phyloP scores from a whole-genome alignment of 2,329 filamentous ascomycete genomes.

The Rhinocladiella mackenziei region DNA sequence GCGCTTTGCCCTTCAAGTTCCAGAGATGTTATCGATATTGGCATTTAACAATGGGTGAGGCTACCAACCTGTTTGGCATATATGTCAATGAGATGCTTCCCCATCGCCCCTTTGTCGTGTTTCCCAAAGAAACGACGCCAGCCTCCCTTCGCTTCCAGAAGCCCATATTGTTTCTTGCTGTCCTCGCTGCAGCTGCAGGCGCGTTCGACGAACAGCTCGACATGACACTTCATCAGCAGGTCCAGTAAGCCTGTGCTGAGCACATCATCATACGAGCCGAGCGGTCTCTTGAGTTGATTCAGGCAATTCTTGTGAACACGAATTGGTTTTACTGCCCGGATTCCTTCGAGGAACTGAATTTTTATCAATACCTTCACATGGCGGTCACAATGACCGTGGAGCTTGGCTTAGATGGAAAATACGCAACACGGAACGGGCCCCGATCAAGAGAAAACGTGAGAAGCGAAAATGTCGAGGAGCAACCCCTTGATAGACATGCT shows the following conservation, averaged over 20 bases:
- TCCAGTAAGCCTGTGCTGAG: conserved; percentile 69
- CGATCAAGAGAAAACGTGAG: too few species aligned
- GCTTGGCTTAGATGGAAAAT: too few species aligned
- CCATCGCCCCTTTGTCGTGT: conserved; percentile 55
- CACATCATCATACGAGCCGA: conserved; percentile 68
- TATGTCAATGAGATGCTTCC: conserved; percentile 53
- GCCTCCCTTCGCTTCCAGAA: conserved; percentile 52
- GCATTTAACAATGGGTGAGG: background rate
- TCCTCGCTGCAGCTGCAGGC: conserved; percentile 52
- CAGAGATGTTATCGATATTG: background rate
- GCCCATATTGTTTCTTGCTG: conserved; percentile 55
- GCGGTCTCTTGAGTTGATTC: conserved; percentile 76
- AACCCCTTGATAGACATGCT: too few species aligned
- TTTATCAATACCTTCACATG: conserved; percentile 79
- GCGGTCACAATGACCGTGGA: conserved; percentile 77
- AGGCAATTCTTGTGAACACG: conserved; percentile 66
- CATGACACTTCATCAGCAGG: conserved; percentile 59
- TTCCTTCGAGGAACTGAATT: conserved; percentile 57
- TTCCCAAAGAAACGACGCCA: conserved; percentile 51
- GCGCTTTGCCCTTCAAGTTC: too few species aligned
- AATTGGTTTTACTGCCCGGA: conserved; percentile 86
- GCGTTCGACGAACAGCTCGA: conserved; percentile 52
- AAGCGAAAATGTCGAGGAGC: too few species aligned
- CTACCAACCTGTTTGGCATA: conserved; percentile 42
- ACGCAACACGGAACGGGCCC: too few species aligned